Conservation (phyloP, 169 alveolate genomes). For the Perkinsus olseni region DNA sequence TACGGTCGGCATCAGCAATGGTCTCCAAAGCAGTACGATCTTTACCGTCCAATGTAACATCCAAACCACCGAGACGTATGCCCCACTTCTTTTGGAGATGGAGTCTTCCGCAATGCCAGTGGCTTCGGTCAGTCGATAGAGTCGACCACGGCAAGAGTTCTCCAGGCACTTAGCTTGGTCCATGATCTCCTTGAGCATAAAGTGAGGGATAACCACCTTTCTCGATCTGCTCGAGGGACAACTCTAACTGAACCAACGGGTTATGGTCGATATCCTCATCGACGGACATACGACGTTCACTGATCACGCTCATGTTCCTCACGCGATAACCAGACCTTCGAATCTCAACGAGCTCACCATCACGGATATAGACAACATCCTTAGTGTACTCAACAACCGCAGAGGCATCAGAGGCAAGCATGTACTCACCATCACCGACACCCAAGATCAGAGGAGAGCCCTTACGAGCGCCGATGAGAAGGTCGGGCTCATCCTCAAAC, state of each 20-base stretch:
- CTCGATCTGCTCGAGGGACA: conserved; percentile 10
- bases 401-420: conserved; percentile 11
- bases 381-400: conserved; percentile 13
- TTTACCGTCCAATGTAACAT: neutral
- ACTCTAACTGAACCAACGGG: neutral
- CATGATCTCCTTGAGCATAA: conserved; percentile 13
- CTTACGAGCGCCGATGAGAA: conserved; percentile 76
- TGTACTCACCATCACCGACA: neutral
- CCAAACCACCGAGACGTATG: neutral
- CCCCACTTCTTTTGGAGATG: neutral
- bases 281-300: neutral
- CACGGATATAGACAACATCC: neutral
- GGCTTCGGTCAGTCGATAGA: neutral
- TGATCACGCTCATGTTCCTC: neutral
- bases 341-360: conserved; percentile 6
- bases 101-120: neutral
- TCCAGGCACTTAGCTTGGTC: conserved; percentile 22
- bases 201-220: conserved; percentile 14
- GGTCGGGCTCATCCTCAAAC: conserved; percentile 70
- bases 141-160: conserved; percentile 17
- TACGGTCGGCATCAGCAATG: conserved; percentile 13
- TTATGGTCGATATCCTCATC: conserved; percentile 4
- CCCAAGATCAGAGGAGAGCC: conserved; percentile 88
- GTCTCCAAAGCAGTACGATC: neutral
- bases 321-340: neutral